These are phyloP conservation scores for Porcisia hertigi DNA, from an alignment of 208 protist genomes.

Conservation along the genomic window DNA sequence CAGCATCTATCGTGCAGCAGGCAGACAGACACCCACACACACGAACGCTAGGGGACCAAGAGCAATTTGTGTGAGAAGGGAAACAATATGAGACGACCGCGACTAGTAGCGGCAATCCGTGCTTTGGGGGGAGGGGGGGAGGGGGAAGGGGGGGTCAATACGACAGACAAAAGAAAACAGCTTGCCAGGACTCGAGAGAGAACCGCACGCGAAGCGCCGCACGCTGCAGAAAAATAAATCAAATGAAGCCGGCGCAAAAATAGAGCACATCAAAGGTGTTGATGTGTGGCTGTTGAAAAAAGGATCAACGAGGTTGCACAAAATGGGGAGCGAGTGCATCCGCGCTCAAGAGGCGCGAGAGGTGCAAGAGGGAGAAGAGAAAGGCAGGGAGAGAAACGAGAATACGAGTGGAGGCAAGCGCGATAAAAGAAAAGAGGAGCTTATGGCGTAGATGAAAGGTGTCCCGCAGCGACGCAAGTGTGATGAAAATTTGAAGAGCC, in stretches of 20 bases:
- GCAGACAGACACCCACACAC: background rate
- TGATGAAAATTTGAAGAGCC: background rate
- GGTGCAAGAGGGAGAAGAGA: background rate
- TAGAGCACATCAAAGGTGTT: too few species aligned
- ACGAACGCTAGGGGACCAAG: background rate
- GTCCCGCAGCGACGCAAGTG: background rate
- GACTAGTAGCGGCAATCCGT: too few species aligned
- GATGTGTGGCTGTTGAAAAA: too few species aligned
- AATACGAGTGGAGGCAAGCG: background rate
- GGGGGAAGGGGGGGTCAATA: too few species aligned
- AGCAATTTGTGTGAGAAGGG: background rate
- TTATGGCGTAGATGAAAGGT: background rate
- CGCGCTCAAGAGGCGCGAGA: background rate
- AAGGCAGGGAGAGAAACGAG: background rate
- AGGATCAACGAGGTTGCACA: background rate
- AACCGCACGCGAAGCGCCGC: too few species aligned
- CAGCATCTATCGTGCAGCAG: background rate
- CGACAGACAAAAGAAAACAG: too few species aligned
- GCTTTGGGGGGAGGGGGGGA: too few species aligned
- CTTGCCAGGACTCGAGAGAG: too few species aligned
- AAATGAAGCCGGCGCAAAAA: too few species aligned
- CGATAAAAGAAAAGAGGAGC: background rate
- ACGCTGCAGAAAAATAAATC: too few species aligned
- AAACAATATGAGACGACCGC: background rate
- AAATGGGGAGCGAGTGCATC: background rate